These are phyloP conservation scores for Populus deltoides DNA, from an alignment of 345 rosid species.

Conservation along the genomic window DNA sequence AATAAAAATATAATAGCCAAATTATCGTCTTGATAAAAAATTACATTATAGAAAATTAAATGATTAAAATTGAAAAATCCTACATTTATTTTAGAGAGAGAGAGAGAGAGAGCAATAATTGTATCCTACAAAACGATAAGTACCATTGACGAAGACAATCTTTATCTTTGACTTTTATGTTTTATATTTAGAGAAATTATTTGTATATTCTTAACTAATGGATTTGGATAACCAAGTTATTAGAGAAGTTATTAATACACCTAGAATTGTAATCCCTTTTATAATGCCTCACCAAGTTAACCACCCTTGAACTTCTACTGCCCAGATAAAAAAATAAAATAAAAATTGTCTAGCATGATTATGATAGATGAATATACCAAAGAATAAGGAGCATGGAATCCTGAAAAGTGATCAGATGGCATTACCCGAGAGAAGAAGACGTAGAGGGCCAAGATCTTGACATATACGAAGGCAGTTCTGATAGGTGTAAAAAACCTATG, in stretches of 20 bases:
- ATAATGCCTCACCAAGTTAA: not conserved
- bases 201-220: not conserved
- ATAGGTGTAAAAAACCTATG: conserved; percentile 44
- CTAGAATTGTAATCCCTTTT: not conserved
- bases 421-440: conserved; percentile 59
- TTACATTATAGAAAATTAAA: too few species aligned
- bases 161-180: not conserved
- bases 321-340: not conserved
- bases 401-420: not conserved
- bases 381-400: not conserved
- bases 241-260: not conserved
- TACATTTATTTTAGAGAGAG: too few species aligned
- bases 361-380: not conserved
- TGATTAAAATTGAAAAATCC: too few species aligned
- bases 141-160: too few species aligned
- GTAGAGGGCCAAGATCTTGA: conserved; percentile 47
- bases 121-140: too few species aligned
- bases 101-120: too few species aligned
- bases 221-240: not conserved
- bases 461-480: conserved; percentile 42
- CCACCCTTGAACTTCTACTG: not conserved
- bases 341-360: too few species aligned
- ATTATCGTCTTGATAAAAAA: too few species aligned
- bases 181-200: not conserved
- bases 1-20: too few species aligned